Evolutionary conservation across 352 stramenopile genomes (phyloP), one percentile per base, ranked within the genome.

Genomic region (Phytopythium ostracodes): DNA sequence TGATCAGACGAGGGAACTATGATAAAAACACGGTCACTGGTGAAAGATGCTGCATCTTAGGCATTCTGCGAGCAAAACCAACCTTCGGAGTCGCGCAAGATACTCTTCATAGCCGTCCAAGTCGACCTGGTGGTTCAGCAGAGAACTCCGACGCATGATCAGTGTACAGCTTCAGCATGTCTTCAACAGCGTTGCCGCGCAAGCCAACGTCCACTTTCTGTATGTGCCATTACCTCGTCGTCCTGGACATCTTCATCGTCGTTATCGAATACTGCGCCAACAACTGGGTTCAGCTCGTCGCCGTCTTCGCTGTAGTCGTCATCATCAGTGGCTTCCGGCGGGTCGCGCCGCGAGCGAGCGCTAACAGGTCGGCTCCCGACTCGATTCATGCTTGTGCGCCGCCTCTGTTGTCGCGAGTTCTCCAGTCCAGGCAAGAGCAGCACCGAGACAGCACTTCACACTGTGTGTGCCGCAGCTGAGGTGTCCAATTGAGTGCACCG

Each of bases 91-190:
- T 12, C 79, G 74, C 17, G 70, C 60, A 15, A 84, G 68, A 54
- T 88, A 89, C 18, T 75, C 71, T 56, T 89, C 80, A 31, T 88
- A 88, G 49, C 70, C 71, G 38, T 89, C 80, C 29, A 89, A 68
- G 42, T 89, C 72, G 42, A 89, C 72, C 80, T 89, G 38, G 17
- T 2, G 49, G 22, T 18, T 11, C n/a, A 40, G 17, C 42, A 15
- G 12, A 4, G 12, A n/a, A 18, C 2, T 10, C 11, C 11, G n/a
- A 62, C 15, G 11, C 9, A 15, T 63, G 2, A 20, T 2, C 9
- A 51, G 38, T 25, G 17, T 38, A 24, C 36, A 29, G 10, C 7
- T 2, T 20, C 33, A 46, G 11, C 12, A 14, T 49, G 42, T 17
- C 6, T 38, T 4, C 33, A 14, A 14, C 6, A 49, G 42, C 20